Base-by-base conservation (phyloP, 371 early-diverging fungal species). In the Mucor mucedo region DNA sequence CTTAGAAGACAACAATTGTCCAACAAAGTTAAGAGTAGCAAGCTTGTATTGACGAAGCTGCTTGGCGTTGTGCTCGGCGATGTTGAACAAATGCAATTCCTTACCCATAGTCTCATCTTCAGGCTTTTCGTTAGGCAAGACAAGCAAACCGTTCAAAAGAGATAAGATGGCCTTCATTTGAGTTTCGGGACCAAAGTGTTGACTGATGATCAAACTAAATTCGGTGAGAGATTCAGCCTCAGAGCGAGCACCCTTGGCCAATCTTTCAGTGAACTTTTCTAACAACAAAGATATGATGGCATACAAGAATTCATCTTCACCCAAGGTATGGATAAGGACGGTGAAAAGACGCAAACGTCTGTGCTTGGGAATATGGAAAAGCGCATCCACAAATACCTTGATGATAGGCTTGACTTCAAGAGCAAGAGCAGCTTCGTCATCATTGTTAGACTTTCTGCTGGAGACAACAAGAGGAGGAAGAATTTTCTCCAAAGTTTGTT, bases 341-440 rank as follows among this genome's bases (percentile, higher is more conserved):
- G 91, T 88, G 75, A 96, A 96, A 21, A 98, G 84, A 44, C 93
- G 85, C 55, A 95, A 82, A 55, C 97, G 89, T 58, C 98, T 87
- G 72, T 97, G 97, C 59, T 87, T 88, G 52, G 98, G 98, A 64
- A 97, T 95, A 72, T 96, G 96, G 76, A 87, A 83, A 62, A 95
- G 70, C 5, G 97, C 93, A 66, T 95, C 93, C 16, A 95, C 93
- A 84, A 98, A 97, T 60, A 95, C 91, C 70, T 91, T 87, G 73
- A 95, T 81, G 49, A 95, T 83, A 2, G 90, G 88, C 66, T 88
- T 87, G 49, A 91, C 85, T 60, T 85, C 80, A 14, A 79, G 56
- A 48, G 64, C 72, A 62, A 81, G 53, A 62, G 70, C 73, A 60
- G 64, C 68, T 32, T 72, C 68, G 29, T 83, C 76, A 45, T 69